Evolutionary conservation across 345 rosid species (phyloP).

Genomic region (Cardamine resedifolia): DNA sequence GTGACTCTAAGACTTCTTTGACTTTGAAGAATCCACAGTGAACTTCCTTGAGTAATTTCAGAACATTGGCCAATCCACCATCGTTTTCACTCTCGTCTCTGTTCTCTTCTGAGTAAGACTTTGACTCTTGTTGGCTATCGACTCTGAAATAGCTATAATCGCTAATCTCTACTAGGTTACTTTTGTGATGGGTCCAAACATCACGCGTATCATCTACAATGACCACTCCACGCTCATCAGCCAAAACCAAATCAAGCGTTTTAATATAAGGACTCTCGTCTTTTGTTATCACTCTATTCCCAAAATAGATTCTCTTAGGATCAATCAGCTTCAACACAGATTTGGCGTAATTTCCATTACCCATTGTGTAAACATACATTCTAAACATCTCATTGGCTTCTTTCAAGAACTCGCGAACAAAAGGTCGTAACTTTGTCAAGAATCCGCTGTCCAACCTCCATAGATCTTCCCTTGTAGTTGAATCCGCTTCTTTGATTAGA

Average conservation of each 20-base stretch:
- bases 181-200: conserved; percentile 5
- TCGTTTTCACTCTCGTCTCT: conserved; percentile 34
- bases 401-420: conserved; percentile 5
- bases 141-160: conserved; percentile 52
- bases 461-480: background rate
- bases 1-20: background rate
- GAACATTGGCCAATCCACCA: conserved; percentile 40
- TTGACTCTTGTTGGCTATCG: conserved; percentile 6
- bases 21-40: conserved; percentile 9
- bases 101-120: conserved; percentile 7
- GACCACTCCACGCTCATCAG: conserved; percentile 10
- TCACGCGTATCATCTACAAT: background rate
- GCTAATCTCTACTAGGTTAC: conserved; percentile 30
- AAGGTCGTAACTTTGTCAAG: conserved; percentile 23
- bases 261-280: background rate
- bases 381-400: conserved; percentile 19
- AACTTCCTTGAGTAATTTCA: conserved; percentile 29
- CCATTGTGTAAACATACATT: conserved; percentile 27
- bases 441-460: background rate
- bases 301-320: conserved; percentile 2
- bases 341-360: background rate
- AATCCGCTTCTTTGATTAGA: background rate
- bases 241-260: conserved; percentile 21
- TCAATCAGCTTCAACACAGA: background rate
- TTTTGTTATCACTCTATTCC: conserved; percentile 1